These are phyloP conservation scores for Globisporangium alternatum DNA, from an alignment of 352 stramenopile species.

Conservation along the genomic window DNA sequence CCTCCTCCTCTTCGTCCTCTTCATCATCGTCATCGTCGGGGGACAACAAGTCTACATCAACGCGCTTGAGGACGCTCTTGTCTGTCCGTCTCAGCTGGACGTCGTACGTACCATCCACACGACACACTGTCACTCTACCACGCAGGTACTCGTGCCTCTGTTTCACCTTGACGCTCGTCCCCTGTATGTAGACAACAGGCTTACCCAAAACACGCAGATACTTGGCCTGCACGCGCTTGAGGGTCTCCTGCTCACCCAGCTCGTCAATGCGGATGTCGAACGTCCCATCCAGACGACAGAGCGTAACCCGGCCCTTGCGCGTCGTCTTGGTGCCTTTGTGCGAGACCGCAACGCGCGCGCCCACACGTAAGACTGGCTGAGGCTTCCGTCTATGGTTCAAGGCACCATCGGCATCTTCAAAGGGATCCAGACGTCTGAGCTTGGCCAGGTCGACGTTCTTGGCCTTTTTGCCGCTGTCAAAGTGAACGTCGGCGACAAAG, in stretches of 20 bases:
- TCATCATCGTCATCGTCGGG: slow-evolving; percentile 39
- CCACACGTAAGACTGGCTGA: slow-evolving; percentile 10
- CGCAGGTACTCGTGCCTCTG: slow-evolving; percentile 54
- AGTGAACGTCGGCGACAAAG: slow-evolving; percentile 67
- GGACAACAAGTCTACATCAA: slow-evolving; percentile 43
- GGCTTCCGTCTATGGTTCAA: neutral
- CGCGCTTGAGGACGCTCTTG: slow-evolving; percentile 26
- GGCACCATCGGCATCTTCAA: slow-evolving; percentile 1
- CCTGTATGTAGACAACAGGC: slow-evolving; percentile 32
- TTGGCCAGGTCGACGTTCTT: slow-evolving; percentile 62
- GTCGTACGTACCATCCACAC: slow-evolving; percentile 55
- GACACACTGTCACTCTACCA: slow-evolving; percentile 34
- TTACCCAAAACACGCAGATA: slow-evolving; percentile 24
- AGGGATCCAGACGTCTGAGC: slow-evolving; percentile 22
- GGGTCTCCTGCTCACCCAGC: slow-evolving; percentile 35
- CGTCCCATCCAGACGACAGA: slow-evolving; percentile 52
- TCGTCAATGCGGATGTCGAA: slow-evolving; percentile 63
- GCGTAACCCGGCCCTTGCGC: slow-evolving; percentile 43
- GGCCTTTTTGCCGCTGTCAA: slow-evolving; percentile 48
- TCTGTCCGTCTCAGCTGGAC: slow-evolving; percentile 26
- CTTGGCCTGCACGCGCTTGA: slow-evolving; percentile 32
- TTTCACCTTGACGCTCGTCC: slow-evolving; percentile 46
- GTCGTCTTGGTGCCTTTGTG: slow-evolving; percentile 54
- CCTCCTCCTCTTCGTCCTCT: slow-evolving; percentile 19
- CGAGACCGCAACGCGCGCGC: slow-evolving; percentile 33